Evolutionary conservation across 2,329 filamentous ascomycete species (phyloP), one percentile per base, ranked within the genome.

Genomic region (Aspergillus uvarum): DNA sequence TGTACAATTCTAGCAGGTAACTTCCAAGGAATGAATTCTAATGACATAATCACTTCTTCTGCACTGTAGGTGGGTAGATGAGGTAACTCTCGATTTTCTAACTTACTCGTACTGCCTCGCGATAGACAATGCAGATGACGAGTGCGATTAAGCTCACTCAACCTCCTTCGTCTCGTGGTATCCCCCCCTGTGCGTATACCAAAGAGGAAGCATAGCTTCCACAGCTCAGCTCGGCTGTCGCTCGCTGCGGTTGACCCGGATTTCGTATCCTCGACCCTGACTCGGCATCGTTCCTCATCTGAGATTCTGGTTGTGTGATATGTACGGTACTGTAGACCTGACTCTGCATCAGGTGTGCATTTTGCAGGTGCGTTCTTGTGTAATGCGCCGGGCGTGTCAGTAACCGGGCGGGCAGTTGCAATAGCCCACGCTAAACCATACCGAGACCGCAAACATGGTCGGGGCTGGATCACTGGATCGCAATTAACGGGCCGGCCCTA

Each of bases 401-500:
- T 35, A 29, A 42, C 32, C 16, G 38, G 14, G 16, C 38, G 16
- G 38, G 38, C 38, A 7, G 50, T 47, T 31, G 29, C 44, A 48
- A 47, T 14, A 44, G 16, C 19, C 42, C 50, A 49, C 50, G 29
- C 58, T 59, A 61, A 56, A 51, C 53, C 47, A 58, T 56, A 32
- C 51, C 29, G 35, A 38, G 56, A 48, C 52, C 14, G 4, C 31
- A 32, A 7, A 8, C 7, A 32, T 14, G 11, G 32, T 35, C 14
- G 14, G 47, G 59, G 61, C 59, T 66, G 62, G 65, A 65, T 65
- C 67, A 60, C 59, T 67, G 60, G 63, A 64, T 65, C 62, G 48
- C 56, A 47, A 22, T 32, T 56, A 51, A 62, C 67, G 67, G 67
- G 63, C 67, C 67, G 67, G 64, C 61, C 67, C 67, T 67, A 64